Evolutionary conservation across 2,329 filamentous ascomycete genomes (phyloP), one percentile per base, ranked within the genome.

Genomic region (Scedosporium aurantiacum): DNA sequence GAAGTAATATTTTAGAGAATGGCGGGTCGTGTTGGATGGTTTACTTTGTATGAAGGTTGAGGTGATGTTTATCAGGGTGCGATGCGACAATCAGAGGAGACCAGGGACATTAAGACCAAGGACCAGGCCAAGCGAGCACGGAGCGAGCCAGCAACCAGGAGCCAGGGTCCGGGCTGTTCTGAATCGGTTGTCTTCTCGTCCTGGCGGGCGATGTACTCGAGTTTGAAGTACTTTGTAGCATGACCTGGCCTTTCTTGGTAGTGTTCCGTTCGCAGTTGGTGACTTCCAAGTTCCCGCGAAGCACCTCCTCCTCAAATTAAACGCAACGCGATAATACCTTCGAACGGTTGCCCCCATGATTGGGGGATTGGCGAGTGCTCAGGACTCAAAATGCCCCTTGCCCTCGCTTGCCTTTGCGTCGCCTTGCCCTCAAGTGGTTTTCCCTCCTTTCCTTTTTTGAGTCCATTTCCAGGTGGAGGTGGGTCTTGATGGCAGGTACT

Each of bases 261-360:
- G 32, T 37, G 32, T 14, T 37, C 28, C 28, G 1, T 37, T 37
- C 32, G 14, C 32, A 10, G 12, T 32, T 32, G 28, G 1, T 32
- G 1, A 7, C 28, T 32, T 32, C 28, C n/a, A n/a, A n/a, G n/a
- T n/a, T 47, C 43, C 8, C 2, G 47, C n/a, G 10, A 10, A 27
- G 47, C n/a, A 21, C 23, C 47, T 27, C 50, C 47, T 27, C 50
- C 27, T 54, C 47, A 56, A 60, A 60, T 60, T 60, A 60, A 56
- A 55, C 32, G 28, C 32, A n/a, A 60, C 58, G 58, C 58, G 50
- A 41, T 47, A 8, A 40, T 28, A 18, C 6, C 43, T 6, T 27
- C 47, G 45, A 60, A 28, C 55, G 50, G 58, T 14, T 28, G 4
- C 45, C n/a, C 47, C 25, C 25, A 25, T 60, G 58, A 60, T 60